Base-by-base conservation (phyloP, 129 eudicot genomes). In the Helianthus tuberosus region DNA sequence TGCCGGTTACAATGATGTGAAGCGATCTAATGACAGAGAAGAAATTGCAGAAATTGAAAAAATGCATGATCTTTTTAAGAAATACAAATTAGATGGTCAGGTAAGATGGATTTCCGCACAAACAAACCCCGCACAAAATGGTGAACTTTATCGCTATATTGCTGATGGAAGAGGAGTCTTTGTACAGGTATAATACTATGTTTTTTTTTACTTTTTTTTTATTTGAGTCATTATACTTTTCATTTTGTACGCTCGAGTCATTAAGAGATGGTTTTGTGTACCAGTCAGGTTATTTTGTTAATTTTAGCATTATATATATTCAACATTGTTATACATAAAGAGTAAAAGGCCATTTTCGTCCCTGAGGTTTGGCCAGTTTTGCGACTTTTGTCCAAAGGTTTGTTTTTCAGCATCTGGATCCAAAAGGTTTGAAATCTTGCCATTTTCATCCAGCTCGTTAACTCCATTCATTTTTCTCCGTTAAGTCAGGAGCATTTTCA, bases 121-220 rank as follows among this genome's bases (percentile, higher is more conserved):
- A 77, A 95, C 96, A 8, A 89, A 95, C 70, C 74, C 92, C 49
- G 90, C 89, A 48, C 91, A 86, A 60, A 95, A 95, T 61, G 99
- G 97, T 16, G 97, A 95, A 68, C 81, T 95, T 66, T 95, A 95
- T 77, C 99, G 99, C 59, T 95, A 91, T 68, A 87, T 91, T 68
- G 97, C 96, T 59, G 97, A 91, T 82, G 87, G 83, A 74, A 78
- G 87, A 58, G 99, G 99, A 1, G 68, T 91, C 44, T 95, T 95
- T 17, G 97, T 95, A 55, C 99, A 94, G 99, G 99, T 88, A 73
- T 66, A 43, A 54, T 76, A 52, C 23, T 51, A 50, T 23, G 49
- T 41, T 14, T 16, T 64, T 27, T n/a, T 64, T 64, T 43, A 1
- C 14, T 6, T 0, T 39, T 64, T 64, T 39, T 29, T 38, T 2